phyloP scores from a whole-genome alignment of 2,329 filamentous ascomycete genomes.

The Atkinsonella hypoxylon region DNA sequence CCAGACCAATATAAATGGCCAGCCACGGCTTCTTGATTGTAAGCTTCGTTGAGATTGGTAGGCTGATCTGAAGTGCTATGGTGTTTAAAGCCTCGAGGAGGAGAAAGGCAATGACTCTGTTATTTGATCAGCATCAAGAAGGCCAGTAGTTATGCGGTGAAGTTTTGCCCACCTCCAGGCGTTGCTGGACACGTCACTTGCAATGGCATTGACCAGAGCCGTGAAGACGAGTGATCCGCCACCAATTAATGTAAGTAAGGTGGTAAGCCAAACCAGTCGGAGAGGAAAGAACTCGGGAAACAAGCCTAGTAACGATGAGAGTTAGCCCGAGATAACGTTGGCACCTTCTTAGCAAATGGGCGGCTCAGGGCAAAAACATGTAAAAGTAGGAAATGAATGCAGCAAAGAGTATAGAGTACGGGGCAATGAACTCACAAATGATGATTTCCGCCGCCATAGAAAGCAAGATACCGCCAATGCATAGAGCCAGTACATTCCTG shows the following conservation, averaged over 20 bases:
- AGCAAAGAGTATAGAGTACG: background rate
- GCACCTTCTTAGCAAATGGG: too few species aligned
- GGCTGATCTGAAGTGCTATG: background rate
- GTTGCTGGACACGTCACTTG: slow-evolving; percentile 3
- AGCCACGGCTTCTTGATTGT: background rate
- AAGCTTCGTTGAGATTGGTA: background rate
- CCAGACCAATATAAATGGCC: slow-evolving; percentile 3
- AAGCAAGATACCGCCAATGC: background rate
- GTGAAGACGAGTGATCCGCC: slow-evolving; percentile 4
- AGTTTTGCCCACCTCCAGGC: background rate
- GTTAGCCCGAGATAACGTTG: too few species aligned
- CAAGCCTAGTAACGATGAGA: background rate
- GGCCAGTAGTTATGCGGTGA: background rate
- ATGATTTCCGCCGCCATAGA: slow-evolving; percentile 5
- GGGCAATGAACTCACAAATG: background rate
- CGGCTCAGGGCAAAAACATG: background rate
- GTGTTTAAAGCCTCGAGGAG: background rate
- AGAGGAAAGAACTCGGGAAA: slow-evolving; percentile 2
- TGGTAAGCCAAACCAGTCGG: slow-evolving; percentile 1
- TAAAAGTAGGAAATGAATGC: too few species aligned
- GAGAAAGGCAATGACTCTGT: background rate
- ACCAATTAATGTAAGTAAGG: slow-evolving; percentile 2
- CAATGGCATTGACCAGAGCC: slow-evolving; percentile 3
- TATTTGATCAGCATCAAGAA: background rate
- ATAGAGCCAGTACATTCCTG: slow-evolving; percentile 4